Base-by-base conservation (phyloP, 78 protist genomes). In the Dictyostelium brefeldianum region DNA sequence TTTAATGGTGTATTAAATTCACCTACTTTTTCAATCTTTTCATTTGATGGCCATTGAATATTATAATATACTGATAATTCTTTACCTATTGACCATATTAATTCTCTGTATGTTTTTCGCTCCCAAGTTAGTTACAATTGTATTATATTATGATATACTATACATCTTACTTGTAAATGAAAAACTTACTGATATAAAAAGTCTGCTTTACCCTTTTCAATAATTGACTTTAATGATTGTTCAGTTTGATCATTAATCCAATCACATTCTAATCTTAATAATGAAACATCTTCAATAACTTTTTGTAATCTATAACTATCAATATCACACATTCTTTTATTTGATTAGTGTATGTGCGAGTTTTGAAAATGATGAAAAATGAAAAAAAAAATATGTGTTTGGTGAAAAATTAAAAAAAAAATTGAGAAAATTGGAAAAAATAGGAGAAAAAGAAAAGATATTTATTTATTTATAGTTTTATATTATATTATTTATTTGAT, bases 181-280 rank as follows among this genome's bases (percentile, higher is more conserved):
- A 20, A n/a, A 11, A 71, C 81, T 41, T 83, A 83, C 91, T 75
- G 25, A 65, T 77, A 87, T 15, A 87, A 69, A 31, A 87, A 87
- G 36, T 87, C 81, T n/a, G 80, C 54, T 22, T 74, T 53, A 22
- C 78, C 93, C 51, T 87, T 87, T 31, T 87, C 93, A 9, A 87
- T 11, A 1, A 87, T 87, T 4, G 59, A 46, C 18, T 65, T 74
- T n/a, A 87, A 87, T 87, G 93, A 87, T 27, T n/a, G 53, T 46
- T 77, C 79, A 64, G 84, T 87, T 65, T 87, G 93, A 64, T 87
- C 93, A 64, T 87, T 74, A 22, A 87, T 48, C 93, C 93, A 87
- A 77, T 87, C 93, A 87, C 84, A 77, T 50, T 87, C 93, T 20
- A 87, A 22, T 78, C 93, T 74, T 43, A 71, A 7, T 18, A 74